phyloP scores from a whole-genome alignment of 495 filamentous ascomycete genomes.

The Lindgomyces ingoldianus region DNA sequence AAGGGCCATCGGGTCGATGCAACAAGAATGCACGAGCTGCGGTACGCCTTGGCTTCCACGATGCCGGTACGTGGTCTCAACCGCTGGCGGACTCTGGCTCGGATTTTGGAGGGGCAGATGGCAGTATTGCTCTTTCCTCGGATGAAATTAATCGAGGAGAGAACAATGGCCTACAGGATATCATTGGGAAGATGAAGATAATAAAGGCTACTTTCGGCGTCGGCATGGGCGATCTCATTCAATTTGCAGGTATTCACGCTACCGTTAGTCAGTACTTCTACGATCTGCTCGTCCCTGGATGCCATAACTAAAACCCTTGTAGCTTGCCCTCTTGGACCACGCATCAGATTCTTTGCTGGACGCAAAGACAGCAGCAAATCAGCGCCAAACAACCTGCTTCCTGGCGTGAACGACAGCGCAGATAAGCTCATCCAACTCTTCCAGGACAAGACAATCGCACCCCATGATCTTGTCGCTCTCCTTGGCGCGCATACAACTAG shows the following conservation, averaged over 20 bases:
- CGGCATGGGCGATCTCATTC: slow-evolving; percentile 39
- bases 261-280: too few relatives aligned
- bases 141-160: slow-evolving; percentile 31
- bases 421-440: slow-evolving; percentile 49
- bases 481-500: slow-evolving; percentile 54
- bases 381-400: slow-evolving; percentile 43
- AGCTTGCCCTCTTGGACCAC: slow-evolving; percentile 32
- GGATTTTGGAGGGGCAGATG: slow-evolving; percentile 38
- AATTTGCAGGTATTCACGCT: slow-evolving; percentile 34
- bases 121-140: slow-evolving; percentile 25
- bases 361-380: slow-evolving; percentile 41
- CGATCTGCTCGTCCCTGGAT: too few relatives aligned
- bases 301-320: too few relatives aligned
- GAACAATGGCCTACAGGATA: slow-evolving; percentile 33
- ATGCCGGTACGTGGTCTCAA: slow-evolving; percentile 37
- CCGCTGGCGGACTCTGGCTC: not conserved
- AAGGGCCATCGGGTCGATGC: slow-evolving; percentile 32
- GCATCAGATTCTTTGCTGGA: slow-evolving; percentile 45
- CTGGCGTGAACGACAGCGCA: slow-evolving; percentile 39
- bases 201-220: slow-evolving; percentile 29
- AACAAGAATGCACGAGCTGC: slow-evolving; percentile 34
- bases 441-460: slow-evolving; percentile 51
- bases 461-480: slow-evolving; percentile 51
- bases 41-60: slow-evolving; percentile 41
- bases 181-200: not conserved